Evolutionary conservation across 2,329 filamentous ascomycete species (phyloP).

Genomic region (Thielaviopsis punctulata): DNA sequence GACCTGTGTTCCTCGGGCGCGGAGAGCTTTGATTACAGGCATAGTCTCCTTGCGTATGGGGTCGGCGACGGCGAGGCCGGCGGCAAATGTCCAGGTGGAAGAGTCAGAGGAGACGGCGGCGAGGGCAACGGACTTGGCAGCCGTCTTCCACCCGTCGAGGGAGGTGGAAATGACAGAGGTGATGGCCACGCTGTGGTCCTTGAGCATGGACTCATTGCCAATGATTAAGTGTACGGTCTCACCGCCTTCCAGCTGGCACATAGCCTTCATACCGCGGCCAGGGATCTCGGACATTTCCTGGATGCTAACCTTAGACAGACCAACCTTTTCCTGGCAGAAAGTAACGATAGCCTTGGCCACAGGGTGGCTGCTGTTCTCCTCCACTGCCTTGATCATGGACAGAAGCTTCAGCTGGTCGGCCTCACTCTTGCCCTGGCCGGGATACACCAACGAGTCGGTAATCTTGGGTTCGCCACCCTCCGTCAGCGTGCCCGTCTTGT

Average conservation of each 20-base stretch:
- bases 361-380: slow-evolving; percentile 58
- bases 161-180: slow-evolving; percentile 19
- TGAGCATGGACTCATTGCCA: slow-evolving; percentile 58
- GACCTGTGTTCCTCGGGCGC: slow-evolving; percentile 49
- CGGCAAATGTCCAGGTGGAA: slow-evolving; percentile 33
- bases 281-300: slow-evolving; percentile 45
- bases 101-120: slow-evolving; percentile 26
- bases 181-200: slow-evolving; percentile 27
- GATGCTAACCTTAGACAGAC: slow-evolving; percentile 17
- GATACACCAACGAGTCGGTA: slow-evolving; percentile 33
- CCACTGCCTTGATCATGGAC: slow-evolving; percentile 40
- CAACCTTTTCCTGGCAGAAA: slow-evolving; percentile 33
- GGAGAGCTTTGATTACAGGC: slow-evolving; percentile 46
- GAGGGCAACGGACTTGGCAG: slow-evolving; percentile 49
- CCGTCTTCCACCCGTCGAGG: slow-evolving; percentile 39
- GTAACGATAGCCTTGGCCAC: slow-evolving; percentile 52
- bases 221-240: slow-evolving; percentile 36
- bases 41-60: slow-evolving; percentile 59
- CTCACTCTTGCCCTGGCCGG: slow-evolving; percentile 15
- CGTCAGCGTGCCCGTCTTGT: slow-evolving; percentile 77
- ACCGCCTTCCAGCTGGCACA: slow-evolving; percentile 1
- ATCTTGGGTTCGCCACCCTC: slow-evolving; percentile 54
- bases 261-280: slow-evolving; percentile 52
- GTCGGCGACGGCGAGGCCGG: slow-evolving; percentile 63
- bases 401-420: slow-evolving; percentile 21